Percentiles rank a stretch among this genome's conserved stretches.
phyloP scores from a whole-genome alignment of 352 stramenopile genomes.

The Phytophthora hibernalis region DNA sequence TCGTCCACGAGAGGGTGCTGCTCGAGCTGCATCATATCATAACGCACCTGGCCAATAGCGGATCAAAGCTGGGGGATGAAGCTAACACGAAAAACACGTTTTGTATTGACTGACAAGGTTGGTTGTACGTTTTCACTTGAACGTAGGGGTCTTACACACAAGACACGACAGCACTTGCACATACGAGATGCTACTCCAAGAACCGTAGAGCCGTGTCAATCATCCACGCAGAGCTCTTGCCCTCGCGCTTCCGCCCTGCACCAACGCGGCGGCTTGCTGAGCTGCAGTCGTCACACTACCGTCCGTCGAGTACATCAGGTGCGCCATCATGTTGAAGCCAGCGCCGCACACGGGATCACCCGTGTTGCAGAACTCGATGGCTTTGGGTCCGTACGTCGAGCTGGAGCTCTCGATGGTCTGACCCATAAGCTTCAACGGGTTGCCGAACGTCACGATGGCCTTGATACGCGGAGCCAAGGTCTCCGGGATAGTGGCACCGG shows the following conservation, averaged over 20 bases:
- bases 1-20: constrained; percentile 45
- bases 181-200: background rate
- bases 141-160: constrained; percentile 1
- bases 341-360: constrained; percentile 41
- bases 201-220: background rate
- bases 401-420: constrained; percentile 32
- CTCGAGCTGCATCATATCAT: constrained; percentile 52
- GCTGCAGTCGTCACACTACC: constrained; percentile 36
- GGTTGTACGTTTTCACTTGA: background rate
- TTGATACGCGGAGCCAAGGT: constrained; percentile 34
- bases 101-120: constrained; percentile 1
- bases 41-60: constrained; percentile 2
- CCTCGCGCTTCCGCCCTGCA: constrained; percentile 17
- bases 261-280: constrained; percentile 30
- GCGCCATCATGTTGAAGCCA: constrained; percentile 43
- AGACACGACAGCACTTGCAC: background rate
- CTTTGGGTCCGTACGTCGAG: constrained; percentile 35
- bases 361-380: constrained; percentile 40
- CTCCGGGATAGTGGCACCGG: constrained; percentile 23
- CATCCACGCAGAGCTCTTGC: constrained; percentile 16
- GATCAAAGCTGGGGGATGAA: background rate
- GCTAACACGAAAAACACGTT: background rate
- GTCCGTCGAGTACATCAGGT: constrained; percentile 38
- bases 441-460: constrained; percentile 42
- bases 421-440: constrained; percentile 33